Evolutionary conservation across 306 rosid species (phyloP), one percentile per base, ranked within the genome.

Genomic region (Cucurbita ficifolia): DNA sequence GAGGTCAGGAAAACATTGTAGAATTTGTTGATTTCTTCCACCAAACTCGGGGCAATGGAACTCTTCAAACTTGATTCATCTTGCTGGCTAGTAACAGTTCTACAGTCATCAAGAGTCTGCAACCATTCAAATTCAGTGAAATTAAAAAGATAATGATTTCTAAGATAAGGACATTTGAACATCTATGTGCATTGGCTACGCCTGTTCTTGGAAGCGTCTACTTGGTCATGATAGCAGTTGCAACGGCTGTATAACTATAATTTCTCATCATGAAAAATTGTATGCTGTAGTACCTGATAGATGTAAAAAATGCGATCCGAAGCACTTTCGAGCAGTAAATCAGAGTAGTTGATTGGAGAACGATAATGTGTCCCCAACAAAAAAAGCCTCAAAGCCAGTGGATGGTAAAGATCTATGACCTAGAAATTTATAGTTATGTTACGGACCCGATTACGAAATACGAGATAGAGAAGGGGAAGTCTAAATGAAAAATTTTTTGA

Each of bases 321-420:
- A 82, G 97, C 90, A 82, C 91, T 89, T 86, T 91, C 99, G 52
- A 94, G 97, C 80, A 69, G 97, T 55, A 67, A 49, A 53, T 89
- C 75, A 65, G 99, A 85, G 84, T 91, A 94, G 85, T 94, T 91
- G 82, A 94, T 76, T 42, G 99, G 92, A 76, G 99, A 94, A 77
- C 89, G 91, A 82, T 94, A 94, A 71, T 94, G 99, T 19, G 99
- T 90, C 19, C 87, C 89, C 90, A 94, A 82, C 87, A 94, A 77
- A 86, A 94, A 94, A 81, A 89, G 85, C 81, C 97, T 86, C 89
- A 94, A 81, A 75, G 97, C 96, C 77, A 94, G 82, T 2, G 99
- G 97, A 86, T 94, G 97, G 82, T 94, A 91, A 71, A 85, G 74
- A 55, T 91, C 99, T 77, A 91, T 76, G 81, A 91, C 96, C 99